phyloP scores from a whole-genome alignment of 441 rosid genomes.

The Flueggea neowawraea region DNA sequence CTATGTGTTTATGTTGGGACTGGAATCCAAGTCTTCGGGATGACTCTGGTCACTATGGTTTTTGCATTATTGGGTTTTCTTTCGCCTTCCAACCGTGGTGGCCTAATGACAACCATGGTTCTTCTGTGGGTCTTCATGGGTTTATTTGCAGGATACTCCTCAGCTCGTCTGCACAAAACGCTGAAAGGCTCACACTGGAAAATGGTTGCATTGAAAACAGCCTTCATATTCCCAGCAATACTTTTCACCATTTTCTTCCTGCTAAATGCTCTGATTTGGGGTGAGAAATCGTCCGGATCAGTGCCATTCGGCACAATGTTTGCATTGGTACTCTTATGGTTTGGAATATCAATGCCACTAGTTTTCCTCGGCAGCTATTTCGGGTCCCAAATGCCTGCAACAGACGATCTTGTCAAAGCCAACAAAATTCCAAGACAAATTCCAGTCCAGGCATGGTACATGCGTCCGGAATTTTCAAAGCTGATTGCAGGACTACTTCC shows the following conservation, averaged over 20 bases:
- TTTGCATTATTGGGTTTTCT: slow-evolving; percentile 85
- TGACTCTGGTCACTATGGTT: slow-evolving; percentile 85
- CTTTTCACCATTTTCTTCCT: slow-evolving; percentile 68
- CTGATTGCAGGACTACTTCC: slow-evolving; percentile 87
- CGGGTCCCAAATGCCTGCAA: slow-evolving; percentile 72
- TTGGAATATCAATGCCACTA: slow-evolving; percentile 89
- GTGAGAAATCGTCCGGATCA: slow-evolving; percentile 87
- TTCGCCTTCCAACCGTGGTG: slow-evolving; percentile 88
- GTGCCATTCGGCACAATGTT: slow-evolving; percentile 92
- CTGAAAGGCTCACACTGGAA: slow-evolving; percentile 82
- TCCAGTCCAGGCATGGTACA: slow-evolving; percentile 83
- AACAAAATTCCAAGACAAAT: slow-evolving; percentile 85
- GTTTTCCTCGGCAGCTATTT: slow-evolving; percentile 81
- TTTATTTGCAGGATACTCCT: slow-evolving; percentile 73
- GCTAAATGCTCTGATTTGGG: slow-evolving; percentile 79
- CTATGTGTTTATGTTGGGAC: slow-evolving; percentile 83
- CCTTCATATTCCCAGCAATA: slow-evolving; percentile 76
- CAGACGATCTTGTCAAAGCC: slow-evolving; percentile 71
- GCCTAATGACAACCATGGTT: slow-evolving; percentile 95
- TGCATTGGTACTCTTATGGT: slow-evolving; percentile 80
- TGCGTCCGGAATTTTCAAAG: slow-evolving; percentile 69
- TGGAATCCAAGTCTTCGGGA: slow-evolving; percentile 76
- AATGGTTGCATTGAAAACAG: slow-evolving; percentile 66
- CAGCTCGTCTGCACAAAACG: slow-evolving; percentile 73
- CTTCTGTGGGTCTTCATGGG: slow-evolving; percentile 95